phyloP scores from a whole-genome alignment of 2,329 filamentous ascomycete species.

The Onygena corvina region DNA sequence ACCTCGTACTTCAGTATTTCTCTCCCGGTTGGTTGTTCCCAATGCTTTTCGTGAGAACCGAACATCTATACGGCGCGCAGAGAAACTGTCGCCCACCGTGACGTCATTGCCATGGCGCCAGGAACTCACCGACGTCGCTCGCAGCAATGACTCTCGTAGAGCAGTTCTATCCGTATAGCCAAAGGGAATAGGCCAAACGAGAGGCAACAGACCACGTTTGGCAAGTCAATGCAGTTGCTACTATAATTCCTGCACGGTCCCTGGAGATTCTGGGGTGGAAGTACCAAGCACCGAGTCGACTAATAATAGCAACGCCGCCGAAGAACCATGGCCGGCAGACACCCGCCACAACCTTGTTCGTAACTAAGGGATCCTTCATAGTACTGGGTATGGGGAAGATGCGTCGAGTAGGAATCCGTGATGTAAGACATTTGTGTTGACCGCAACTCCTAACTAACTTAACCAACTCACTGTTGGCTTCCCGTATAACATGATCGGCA shows the following conservation, averaged over 20 bases:
- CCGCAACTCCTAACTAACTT: background rate
- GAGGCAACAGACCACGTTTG: too few relatives aligned
- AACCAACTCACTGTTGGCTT: background rate
- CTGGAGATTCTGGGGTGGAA: background rate
- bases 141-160: too few relatives aligned
- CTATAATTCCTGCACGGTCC: too few relatives aligned
- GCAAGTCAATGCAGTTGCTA: too few relatives aligned
- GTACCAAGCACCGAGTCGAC: background rate
- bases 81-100: background rate
- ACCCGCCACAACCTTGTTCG: background rate
- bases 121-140: too few relatives aligned
- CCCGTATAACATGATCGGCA: background rate
- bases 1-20: background rate
- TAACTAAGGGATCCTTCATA: too few relatives aligned
- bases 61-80: background rate
- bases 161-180: too few relatives aligned
- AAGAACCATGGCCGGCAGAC: background rate
- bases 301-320: constrained; percentile 3
- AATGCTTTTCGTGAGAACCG: too few relatives aligned
- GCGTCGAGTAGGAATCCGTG: background rate
- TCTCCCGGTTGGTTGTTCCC: background rate
- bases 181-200: too few relatives aligned
- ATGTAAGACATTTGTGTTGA: background rate
- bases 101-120: constrained; percentile 1
- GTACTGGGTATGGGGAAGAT: background rate